Evolutionary conservation across 2,329 filamentous ascomycete genomes (phyloP).

Genomic region (Sclerotinia glacialis): DNA sequence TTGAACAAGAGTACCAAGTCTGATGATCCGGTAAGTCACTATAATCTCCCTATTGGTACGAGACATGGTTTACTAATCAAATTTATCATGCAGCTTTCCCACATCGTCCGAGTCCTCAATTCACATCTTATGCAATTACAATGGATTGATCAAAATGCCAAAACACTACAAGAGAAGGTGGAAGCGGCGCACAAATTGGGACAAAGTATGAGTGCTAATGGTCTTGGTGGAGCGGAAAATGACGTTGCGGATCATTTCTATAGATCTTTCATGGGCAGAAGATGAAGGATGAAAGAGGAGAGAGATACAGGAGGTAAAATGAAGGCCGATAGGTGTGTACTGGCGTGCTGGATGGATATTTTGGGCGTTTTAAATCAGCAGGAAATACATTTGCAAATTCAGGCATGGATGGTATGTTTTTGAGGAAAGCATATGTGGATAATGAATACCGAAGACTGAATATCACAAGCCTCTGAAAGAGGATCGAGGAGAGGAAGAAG

Average conservation of each 20-base stretch:
- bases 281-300: constrained; percentile 37
- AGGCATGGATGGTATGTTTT: constrained; percentile 12
- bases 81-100: constrained; percentile 63
- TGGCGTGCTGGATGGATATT: background rate
- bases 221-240: constrained; percentile 59
- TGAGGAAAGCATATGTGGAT: constrained; percentile 9
- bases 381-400: constrained; percentile 7
- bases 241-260: constrained; percentile 88
- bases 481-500: background rate
- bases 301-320: background rate
- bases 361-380: constrained; percentile 14
- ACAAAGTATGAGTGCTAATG: constrained; percentile 54
- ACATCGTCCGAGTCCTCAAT: constrained; percentile 94
- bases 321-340: background rate
- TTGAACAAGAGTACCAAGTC: constrained; percentile 86
- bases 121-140: constrained; percentile 88
- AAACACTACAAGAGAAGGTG: constrained; percentile 79
- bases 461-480: background rate
- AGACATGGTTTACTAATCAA: constrained; percentile 24
- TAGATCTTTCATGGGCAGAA: constrained; percentile 76
- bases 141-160: constrained; percentile 85
- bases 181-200: constrained; percentile 75
- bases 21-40: constrained; percentile 72
- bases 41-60: background rate
- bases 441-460: constrained; percentile 13